Evolutionary conservation across 768 basidiomycete species (phyloP), one percentile per base, ranked within the genome.

Genomic region (Russula virescens): DNA sequence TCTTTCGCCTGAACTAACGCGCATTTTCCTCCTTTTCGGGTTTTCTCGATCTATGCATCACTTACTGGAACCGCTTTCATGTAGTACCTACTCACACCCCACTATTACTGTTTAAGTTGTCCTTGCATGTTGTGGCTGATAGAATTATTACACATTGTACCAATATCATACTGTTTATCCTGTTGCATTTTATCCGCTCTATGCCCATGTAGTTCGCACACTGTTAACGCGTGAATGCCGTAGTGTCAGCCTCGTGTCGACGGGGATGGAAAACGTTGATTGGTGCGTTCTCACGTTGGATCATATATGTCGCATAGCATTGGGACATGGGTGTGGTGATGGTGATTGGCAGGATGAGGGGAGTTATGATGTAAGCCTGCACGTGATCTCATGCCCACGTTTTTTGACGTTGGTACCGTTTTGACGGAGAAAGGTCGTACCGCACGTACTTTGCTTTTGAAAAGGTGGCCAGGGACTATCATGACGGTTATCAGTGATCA

Each of bases 51-150:
- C 21, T 52, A 18, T 53, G 40, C 19, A 53, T 5, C n/a, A n/a
- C n/a, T n/a, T n/a, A n/a, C n/a, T 23, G 40, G 38, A 38, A 58
- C 47, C 25, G 21, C 1, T 34, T 11, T 42, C 28, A 40, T 25
- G 42, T n/a, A n/a, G n/a, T n/a, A n/a, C n/a, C n/a, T n/a, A n/a
- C 14, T 10, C 14, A 40, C n/a, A n/a, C n/a, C n/a, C n/a, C 34
- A 35, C 34, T 40, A 25, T 23, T 47, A n/a, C 40, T 46, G 38
- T 43, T 5, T 54, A 51, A 62, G 19, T 62, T 62, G 58, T 63
- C 34, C 19, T 34, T 50, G 13, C 40, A 57, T 26, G 56, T 47
- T 28, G 23, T 7, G 10, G 26, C 40, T n/a, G 55, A 28, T 55
- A 55, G 25, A 13, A 59, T 16, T 19, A 60, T 13, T 25, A 31